Evolutionary conservation across 2,329 filamentous ascomycete genomes (phyloP).

Genomic region (Fusarium sulawesiense): DNA sequence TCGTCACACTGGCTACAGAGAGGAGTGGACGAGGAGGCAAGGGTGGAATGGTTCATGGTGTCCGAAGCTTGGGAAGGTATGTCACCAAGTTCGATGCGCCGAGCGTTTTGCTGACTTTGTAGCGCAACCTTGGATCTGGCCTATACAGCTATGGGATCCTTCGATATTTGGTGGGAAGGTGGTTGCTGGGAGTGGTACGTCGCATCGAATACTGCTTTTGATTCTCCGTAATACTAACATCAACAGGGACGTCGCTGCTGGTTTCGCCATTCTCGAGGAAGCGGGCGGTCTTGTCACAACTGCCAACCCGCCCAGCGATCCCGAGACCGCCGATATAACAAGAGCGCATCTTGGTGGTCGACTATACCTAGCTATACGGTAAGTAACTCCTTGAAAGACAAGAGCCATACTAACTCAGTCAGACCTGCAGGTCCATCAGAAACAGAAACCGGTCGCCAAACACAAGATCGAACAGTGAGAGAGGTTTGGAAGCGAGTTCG

Average conservation of each 20-base stretch:
- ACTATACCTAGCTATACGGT: slow-evolving; percentile 77
- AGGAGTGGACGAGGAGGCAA: slow-evolving; percentile 69
- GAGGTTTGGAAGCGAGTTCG: slow-evolving; percentile 79
- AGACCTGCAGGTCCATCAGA: slow-evolving; percentile 72
- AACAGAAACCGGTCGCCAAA: slow-evolving; percentile 71
- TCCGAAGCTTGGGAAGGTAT: slow-evolving; percentile 73
- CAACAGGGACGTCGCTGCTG: slow-evolving; percentile 78
- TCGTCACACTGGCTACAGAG: slow-evolving; percentile 79
- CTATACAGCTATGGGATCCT: slow-evolving; percentile 78
- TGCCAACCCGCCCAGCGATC: slow-evolving; percentile 74
- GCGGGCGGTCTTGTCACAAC: slow-evolving; percentile 80
- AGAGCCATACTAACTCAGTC: background rate
- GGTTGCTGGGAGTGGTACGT: slow-evolving; percentile 86
- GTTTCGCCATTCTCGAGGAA: slow-evolving; percentile 77
- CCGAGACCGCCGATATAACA: slow-evolving; percentile 65
- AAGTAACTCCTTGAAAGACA: slow-evolving; percentile 28
- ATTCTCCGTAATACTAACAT: too few species aligned
- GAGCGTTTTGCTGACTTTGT: background rate
- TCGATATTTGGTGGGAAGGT: slow-evolving; percentile 87
- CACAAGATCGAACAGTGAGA: slow-evolving; percentile 76
- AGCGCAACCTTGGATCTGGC: slow-evolving; percentile 80
- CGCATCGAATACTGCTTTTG: too few species aligned
- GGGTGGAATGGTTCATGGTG: slow-evolving; percentile 83
- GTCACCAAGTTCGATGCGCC: background rate
- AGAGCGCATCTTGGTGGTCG: slow-evolving; percentile 73